Base-by-base conservation (phyloP, 345 rosid genomes). In the Limnanthes douglasii region DNA sequence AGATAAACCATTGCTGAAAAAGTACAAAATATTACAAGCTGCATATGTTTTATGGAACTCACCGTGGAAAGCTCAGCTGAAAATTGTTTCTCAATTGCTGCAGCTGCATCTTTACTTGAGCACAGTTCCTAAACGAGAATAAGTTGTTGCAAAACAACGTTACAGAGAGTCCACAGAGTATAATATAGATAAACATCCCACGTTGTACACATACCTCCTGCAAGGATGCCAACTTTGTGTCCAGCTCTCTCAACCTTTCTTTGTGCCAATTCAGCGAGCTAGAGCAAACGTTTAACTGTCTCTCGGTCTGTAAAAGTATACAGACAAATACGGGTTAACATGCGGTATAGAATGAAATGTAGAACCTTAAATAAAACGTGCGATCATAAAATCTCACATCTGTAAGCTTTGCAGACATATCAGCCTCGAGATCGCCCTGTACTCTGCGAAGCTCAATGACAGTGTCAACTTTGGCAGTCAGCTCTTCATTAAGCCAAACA, bases 401-500 rank as follows among this genome's bases (percentile, higher is more conserved):
- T 11, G 57, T 61, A 49, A 90, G 77, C 61, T 76, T 90, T 17
- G 73, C 54, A 30, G 86, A 76, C 78, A 90, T 43, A 36, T 84
- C 84, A 23, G 86, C 75, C 55, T 90, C 82, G 22, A 72, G 64
- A 61, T 84, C 76, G 19, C 81, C 51, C 26, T 68, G 75, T 46
- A 50, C 50, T 62, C 69, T 68, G 28, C 86, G 92, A 45, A 72
- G 45, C 46, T 77, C 73, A 24, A 59, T 46, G 22, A 74, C 69
- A 46, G 65, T 62, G 27, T 70, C 83, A 19, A 62, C 78, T 62
- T 90, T 90, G 40, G 68, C 41, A 8, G 74, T 74, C 64, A 90
- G 49, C 70, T 90, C 95, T 20, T 84, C 84, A 42, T 90, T 75
- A 40, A 90, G 77, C 98, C 98, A 90, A 12, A 50, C 37, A 55